These are phyloP conservation scores for Hsuehochloa calcarea DNA, from an alignment of 176 grass and related monocot species.

Conservation along the genomic window DNA sequence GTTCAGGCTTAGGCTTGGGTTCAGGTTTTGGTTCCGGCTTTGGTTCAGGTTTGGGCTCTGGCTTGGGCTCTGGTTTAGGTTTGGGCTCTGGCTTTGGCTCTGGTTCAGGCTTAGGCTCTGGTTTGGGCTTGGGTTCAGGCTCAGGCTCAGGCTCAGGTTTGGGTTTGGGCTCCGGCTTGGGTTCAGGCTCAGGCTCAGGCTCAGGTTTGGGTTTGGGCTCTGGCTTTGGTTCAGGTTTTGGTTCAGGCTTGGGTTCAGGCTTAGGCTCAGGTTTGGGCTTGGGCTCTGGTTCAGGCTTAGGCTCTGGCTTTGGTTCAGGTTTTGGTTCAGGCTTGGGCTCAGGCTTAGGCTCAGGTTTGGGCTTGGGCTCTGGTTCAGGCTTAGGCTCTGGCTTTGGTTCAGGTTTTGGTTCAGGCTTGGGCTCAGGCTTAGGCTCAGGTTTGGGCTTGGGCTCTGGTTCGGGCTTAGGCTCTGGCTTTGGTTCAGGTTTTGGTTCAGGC, in stretches of 20 bases:
- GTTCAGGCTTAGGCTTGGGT: too few relatives aligned
- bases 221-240: background rate
- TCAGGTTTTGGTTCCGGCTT: too few relatives aligned
- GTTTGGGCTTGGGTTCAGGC: too few relatives aligned
- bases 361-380: background rate
- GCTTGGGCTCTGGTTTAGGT: too few relatives aligned
- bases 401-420: accelerated
- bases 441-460: accelerated
- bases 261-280: accelerated
- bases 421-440: accelerated
- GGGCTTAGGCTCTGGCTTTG: accelerated
- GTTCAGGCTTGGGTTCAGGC: background rate
- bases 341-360: background rate
- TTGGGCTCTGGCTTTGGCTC: too few relatives aligned
- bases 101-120: too few relatives aligned
- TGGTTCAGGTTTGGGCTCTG: too few relatives aligned
- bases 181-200: too few relatives aligned
- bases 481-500: background rate
- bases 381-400: background rate
- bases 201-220: background rate
- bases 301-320: background rate
- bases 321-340: background rate
- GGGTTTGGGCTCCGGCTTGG: accelerated
- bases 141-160: too few relatives aligned
- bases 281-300: accelerated